Evolutionary conservation across 1,284 basidiomycete species (phyloP).

Genomic region (Melampsora occidentalis): DNA sequence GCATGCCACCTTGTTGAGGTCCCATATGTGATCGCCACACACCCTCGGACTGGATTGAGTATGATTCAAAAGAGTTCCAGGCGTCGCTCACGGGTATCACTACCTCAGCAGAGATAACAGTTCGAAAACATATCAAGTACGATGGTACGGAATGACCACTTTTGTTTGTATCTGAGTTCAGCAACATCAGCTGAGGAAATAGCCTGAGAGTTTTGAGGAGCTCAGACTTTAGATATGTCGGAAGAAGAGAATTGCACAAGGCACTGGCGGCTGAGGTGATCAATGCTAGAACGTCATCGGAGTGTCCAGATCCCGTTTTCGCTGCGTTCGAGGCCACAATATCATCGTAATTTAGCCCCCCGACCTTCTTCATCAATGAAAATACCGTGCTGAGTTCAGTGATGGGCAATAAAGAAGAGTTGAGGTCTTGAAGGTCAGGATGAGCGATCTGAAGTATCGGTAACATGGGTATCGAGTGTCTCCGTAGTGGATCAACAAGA

Average conservation of each 20-base stretch:
- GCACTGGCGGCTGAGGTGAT: slow-evolving; percentile 1
- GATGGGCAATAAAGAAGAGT: not conserved
- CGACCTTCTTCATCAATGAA: not conserved
- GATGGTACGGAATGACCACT: not conserved
- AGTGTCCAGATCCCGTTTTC: not conserved
- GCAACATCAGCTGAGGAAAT: not conserved
- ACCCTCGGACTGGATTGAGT: not conserved
- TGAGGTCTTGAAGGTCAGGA: not conserved
- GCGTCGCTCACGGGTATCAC: slow-evolving; percentile 1
- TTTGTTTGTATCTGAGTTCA: not conserved
- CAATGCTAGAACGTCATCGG: not conserved
- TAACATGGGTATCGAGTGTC: not conserved
- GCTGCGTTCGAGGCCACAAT: slow-evolving; percentile 1
- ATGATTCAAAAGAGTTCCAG: slow-evolving; percentile 7
- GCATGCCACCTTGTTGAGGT: too few species aligned
- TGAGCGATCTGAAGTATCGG: not conserved
- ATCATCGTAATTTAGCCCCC: not conserved
- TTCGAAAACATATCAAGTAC: not conserved
- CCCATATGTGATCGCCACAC: too few species aligned
- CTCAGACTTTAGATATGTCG: not conserved
- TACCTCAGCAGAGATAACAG: not conserved
- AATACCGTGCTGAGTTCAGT: not conserved
- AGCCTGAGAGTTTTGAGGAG: not conserved
- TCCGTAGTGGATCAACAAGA: not conserved
- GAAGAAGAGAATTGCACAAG: not conserved